Base-by-base conservation (phyloP, 2,329 filamentous ascomycete species). In the Diaporthe ilicicola region DNA sequence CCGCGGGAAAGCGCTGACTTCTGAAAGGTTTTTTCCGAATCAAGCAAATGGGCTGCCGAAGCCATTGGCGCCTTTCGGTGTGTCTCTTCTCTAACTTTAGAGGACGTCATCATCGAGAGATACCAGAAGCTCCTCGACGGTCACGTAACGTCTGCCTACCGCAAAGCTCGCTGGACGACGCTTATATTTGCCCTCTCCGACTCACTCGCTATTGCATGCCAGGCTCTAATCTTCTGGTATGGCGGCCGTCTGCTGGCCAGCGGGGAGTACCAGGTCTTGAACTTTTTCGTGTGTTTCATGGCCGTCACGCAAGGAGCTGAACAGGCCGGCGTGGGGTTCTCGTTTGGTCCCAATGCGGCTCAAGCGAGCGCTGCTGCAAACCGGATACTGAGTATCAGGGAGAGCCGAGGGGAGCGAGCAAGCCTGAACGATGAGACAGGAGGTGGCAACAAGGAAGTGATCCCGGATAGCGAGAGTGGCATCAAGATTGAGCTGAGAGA, bases 11-110 rank as follows among this genome's bases (percentile, higher is more conserved):
- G 13, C 9, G 15, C 53, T 50, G 3, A 50, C 39, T 10, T 55
- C 5, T 42, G 8, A 13, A 29, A 70, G 68, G 68, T 93, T 0
- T 94, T 93, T 74, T 86, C 88, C 19, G 89, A 92, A 74, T 93
- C 91, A 76, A 93, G 92, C 24, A 89, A 92, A 75, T 94, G 94
- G 75, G 92, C 91, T 0, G 88, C 91, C 1, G 93, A 95, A 78
- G 88, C 92, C 4, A 92, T 94, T 50, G 87, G 90, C 1, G 92
- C 92, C 0, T 93, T 93, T 78, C 86, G 92, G 12, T 94, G 93
- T 0, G 92, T 94, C 6, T 83, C 90, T 0, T 87, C 91, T 1
- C 83, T 94, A 22, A 92, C 90, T 1, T 87, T 94, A 76, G 92
- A 94, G 77, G 85, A 90, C 70, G 83, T 85, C 17, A 93, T 94